Base-by-base conservation (phyloP, 2,329 filamentous ascomycete species). In the Sclerotinia minor region DNA sequence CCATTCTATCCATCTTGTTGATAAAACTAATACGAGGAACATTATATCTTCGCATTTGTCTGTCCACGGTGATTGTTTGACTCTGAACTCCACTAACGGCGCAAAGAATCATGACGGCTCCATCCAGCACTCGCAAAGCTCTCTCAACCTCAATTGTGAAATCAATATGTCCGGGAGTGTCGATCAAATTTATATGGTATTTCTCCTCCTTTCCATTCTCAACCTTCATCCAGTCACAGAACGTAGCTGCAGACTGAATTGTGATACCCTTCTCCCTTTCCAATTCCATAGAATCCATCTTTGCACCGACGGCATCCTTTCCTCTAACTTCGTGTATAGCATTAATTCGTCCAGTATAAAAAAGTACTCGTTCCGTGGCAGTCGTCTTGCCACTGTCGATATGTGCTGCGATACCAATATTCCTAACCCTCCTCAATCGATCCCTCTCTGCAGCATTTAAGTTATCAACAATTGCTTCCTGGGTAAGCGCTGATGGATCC, bases 1-100 rank as follows among this genome's bases (percentile, higher is more conserved):
- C 95, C 91, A 97, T 97, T 72, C 95, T 90, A 78, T 99, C 95
- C 94, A 99, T 98, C 85, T 99, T 99, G 84, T 99, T 99, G 78
- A 99, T 88, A 77, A 99, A 99, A 66, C 92, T 96, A 79, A 99
- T 89, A 75, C 95, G 87, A 70, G 95, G 95, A 71, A 99, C 89
- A 77, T 98, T 94, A 84, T 99, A 99, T 74, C 95, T 89, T 83
- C 93, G 92, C 95, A 99, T 99, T 83, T 99, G 95, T 74, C 95
- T 87, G 79, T 99, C 94, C 72, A 99, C 95, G 1, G 95, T 99
- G 75, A 97, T 97, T 26, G 95, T 99, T 81, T 99, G 95, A 77
- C 90, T 94, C 81, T 99, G 95, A 45, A 99, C 95, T 77, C 95
- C 95, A 76, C 92, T 96, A 70, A 98, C 95, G 70, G 95, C 95